Base-by-base conservation (phyloP, 2,329 filamentous ascomycete species). In the Talaromyces sp. region DNA sequence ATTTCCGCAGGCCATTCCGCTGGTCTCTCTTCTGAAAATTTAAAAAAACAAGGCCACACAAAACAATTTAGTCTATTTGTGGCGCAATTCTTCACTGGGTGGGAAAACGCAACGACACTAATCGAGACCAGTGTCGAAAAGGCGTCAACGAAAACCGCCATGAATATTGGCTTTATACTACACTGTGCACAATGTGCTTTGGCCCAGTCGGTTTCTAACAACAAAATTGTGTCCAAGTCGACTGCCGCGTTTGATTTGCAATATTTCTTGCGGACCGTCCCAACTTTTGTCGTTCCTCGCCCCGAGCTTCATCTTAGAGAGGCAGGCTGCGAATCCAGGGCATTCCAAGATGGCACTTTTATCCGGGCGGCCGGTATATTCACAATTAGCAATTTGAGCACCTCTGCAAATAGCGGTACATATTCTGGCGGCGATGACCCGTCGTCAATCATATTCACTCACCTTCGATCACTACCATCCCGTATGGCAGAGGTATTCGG, bases 401-500 rank as follows among this genome's bases (percentile, higher is more conserved):
- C 1, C 35, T 17, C 14, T 8, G 14, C 6, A 17, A 38, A 38
- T n/a, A 38, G 17, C 14, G 17, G 35, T 14, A 38, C 17, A n/a
- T 3, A 17, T 9, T n/a, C 35, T n/a, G 14, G 24, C 43, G 11
- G 43, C 7, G 24, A 50, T 26, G 10, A 50, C 24, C 24, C 4
- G 19, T n/a, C n/a, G 9, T 26, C 17, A 21, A 8, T 21, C 4
- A 21, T 56, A 10, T 6, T 56, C 21, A 31, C 43, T 10, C 41
- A 52, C 26, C 35, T 60, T 38, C 38, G 5, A 14, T 41, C 21
- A 17, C 53, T 60, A 3, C 58, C 58, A 31, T 52, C 54, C n/a
- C 58, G 32, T 17, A 56, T 60, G 58, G 53, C 58, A n/a, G 32
- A 26, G 24, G 50, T 41, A 60, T 24, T 60, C n/a, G 53, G 53